These are phyloP conservation scores for Tricholoma sp. DNA, from an alignment of 768 basidiomycete genomes.

Conservation along the genomic window DNA sequence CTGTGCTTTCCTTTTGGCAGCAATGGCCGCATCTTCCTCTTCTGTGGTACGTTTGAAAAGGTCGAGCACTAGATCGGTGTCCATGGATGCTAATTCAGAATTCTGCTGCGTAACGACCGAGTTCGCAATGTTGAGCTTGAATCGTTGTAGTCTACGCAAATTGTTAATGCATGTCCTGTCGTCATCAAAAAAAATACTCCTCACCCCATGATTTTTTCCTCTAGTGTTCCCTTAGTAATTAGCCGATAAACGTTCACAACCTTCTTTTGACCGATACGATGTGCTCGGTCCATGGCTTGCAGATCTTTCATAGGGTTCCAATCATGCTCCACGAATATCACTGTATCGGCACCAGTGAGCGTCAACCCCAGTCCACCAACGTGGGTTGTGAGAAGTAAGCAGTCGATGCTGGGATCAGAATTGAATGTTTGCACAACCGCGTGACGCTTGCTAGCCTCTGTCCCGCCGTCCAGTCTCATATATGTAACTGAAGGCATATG, in stretches of 20 bases:
- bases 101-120: constrained; percentile 98
- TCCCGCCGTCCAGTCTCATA: constrained; percentile 94
- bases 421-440: constrained; percentile 98
- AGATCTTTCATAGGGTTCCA: constrained; percentile 99
- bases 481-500: constrained; percentile 96
- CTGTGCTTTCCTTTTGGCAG: constrained; percentile 51
- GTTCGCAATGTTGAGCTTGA: constrained; percentile 97
- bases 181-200: constrained; percentile 19
- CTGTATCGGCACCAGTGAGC: constrained; percentile 96
- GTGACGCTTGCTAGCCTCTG: constrained; percentile 91
- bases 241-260: constrained; percentile 98
- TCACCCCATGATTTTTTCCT: constrained; percentile 99
- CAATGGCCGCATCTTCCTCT: constrained; percentile 57
- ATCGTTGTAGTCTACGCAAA: constrained; percentile 77
- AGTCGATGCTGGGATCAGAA: constrained; percentile 94
- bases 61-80: constrained; percentile 94
- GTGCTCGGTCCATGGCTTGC: constrained; percentile 98
- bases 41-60: constrained; percentile 82
- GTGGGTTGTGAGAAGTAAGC: constrained; percentile 90
- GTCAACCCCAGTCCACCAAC: constrained; percentile 96
- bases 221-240: constrained; percentile 93
- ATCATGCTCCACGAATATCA: constrained; percentile 99
- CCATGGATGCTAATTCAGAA: constrained; percentile 90
- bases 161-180: constrained; percentile 8
- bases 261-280: constrained; percentile 97